A percentile compares a stretch with the other conserved stretches of the same genome.
Evolutionary conservation across 345 rosid species (phyloP).

Genomic region (Aegle marmelos): DNA sequence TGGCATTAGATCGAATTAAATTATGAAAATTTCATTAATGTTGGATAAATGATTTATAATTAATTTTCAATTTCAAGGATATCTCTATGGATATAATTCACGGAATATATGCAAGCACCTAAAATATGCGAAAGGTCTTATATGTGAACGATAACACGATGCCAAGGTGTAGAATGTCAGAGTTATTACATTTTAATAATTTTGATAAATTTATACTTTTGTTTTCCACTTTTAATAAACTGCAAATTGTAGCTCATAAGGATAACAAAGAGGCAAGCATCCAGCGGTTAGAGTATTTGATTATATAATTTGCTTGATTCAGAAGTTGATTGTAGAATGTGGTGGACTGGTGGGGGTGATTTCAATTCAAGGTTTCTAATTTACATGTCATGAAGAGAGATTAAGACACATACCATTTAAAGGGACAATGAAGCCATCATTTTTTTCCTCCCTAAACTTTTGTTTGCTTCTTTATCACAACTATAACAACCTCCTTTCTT

Average conservation of each 20-base stretch:
- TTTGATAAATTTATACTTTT: too few relatives aligned
- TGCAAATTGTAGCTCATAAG: slow-evolving; percentile 3
- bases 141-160: too few relatives aligned
- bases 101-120: too few relatives aligned
- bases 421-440: slow-evolving; percentile 20
- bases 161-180: too few relatives aligned
- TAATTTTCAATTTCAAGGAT: too few relatives aligned
- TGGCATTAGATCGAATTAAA: too few relatives aligned
- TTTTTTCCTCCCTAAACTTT: background rate
- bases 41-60: too few relatives aligned
- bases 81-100: too few relatives aligned
- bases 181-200: too few relatives aligned
- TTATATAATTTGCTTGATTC: slow-evolving; percentile 28
- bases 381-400: slow-evolving; percentile 22
- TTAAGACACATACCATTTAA: slow-evolving; percentile 13
- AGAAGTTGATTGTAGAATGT: slow-evolving; percentile 21
- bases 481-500: slow-evolving; percentile 34
- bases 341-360: slow-evolving; percentile 1
- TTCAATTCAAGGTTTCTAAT: background rate
- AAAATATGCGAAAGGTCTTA: too few relatives aligned
- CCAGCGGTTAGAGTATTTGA: slow-evolving; percentile 35
- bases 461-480: slow-evolving; percentile 44
- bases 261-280: slow-evolving; percentile 1
- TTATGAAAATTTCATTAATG: too few relatives aligned
- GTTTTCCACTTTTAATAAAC: background rate